Evolutionary conservation across 192 early-diverging fungal species (phyloP), one percentile per base, ranked within the genome.

Genomic region (Dissophora ornata): DNA sequence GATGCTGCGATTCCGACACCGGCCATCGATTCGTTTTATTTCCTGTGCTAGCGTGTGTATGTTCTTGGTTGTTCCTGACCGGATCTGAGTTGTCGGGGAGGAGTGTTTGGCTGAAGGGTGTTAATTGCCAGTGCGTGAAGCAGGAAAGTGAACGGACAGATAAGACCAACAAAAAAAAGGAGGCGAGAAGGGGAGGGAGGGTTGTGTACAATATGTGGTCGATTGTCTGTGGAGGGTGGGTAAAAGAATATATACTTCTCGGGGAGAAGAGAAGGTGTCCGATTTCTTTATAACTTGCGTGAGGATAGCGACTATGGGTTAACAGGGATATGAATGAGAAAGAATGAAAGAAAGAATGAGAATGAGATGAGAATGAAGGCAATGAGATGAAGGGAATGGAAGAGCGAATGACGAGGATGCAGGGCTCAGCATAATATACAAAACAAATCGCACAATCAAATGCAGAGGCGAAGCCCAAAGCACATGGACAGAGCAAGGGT

Each of bases 21-120:
- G 2, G 61, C 32, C n/a, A n/a, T n/a, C n/a, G n/a, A n/a, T n/a
- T n/a, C n/a, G n/a, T 52, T 55, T 65, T 15, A 16, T 47, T 33
- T 34, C 10, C 13, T 45, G 29, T 53, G 6, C 3, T 32, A 28
- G 51, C 18, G 13, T 53, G 51, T 53, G 13, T 11, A 2, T 26
- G 51, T 13, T 33, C 1, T 19, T 33, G 29, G 29, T 4, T 26
- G 38, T 58, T 42, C 26, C 36, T 38, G 36, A 13, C 36, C 7
- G 13, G 13, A n/a, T n/a, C n/a, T 13, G 36, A 38, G 36, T 9
- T 38, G 36, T 13, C 13, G 36, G 13, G 36, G 7, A 38, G 6
- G 13, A 38, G 36, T 38, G 13, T 38, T 13, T 38, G 36, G 36
- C 6, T 13, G 13, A 13, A 38, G 36, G 36, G 13, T 6, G 36